A percentile compares a stretch with the other conserved stretches of the same genome.
Conservation (phyloP, 257 asterid genomes). For the Nicotiana tomentosiformis region DNA sequence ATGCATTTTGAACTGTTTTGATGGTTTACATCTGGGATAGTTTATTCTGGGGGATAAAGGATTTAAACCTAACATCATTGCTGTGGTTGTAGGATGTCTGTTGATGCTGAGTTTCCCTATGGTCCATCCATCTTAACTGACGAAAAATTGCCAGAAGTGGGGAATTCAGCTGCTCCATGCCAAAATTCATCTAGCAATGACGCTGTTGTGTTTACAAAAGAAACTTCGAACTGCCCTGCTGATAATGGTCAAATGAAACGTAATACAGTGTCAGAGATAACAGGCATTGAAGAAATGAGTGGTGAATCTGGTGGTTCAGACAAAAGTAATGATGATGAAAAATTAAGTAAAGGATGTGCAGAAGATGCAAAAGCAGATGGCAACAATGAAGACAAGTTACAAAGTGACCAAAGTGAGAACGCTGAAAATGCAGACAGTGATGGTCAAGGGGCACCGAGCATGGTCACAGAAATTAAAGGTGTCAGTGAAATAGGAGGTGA, state of each 20-base stretch:
- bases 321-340: not conserved
- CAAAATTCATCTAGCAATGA: not conserved
- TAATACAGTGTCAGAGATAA: not conserved
- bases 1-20: not conserved
- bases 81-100: conserved; percentile 13
- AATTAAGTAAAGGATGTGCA: not conserved
- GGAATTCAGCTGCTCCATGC: not conserved
- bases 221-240: not conserved
- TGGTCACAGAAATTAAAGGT: not conserved
- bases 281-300: not conserved
- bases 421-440: not conserved
- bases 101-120: conserved; percentile 2
- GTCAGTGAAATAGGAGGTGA: not conserved
- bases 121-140: not conserved
- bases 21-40: not conserved
- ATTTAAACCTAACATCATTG: conserved; percentile 2
- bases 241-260: not conserved
- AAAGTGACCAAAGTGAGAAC: not conserved
- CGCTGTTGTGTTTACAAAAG: not conserved
- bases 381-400: not conserved
- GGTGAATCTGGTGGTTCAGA: not conserved
- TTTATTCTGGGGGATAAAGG: not conserved
- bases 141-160: not conserved
- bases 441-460: not conserved
- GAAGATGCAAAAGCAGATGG: not conserved